Percentiles rank a stretch among this genome's conserved stretches.
These are phyloP conservation scores for Aspergillus sp. DNA, from an alignment of 2,329 filamentous ascomycete species.

Conservation along the genomic window DNA sequence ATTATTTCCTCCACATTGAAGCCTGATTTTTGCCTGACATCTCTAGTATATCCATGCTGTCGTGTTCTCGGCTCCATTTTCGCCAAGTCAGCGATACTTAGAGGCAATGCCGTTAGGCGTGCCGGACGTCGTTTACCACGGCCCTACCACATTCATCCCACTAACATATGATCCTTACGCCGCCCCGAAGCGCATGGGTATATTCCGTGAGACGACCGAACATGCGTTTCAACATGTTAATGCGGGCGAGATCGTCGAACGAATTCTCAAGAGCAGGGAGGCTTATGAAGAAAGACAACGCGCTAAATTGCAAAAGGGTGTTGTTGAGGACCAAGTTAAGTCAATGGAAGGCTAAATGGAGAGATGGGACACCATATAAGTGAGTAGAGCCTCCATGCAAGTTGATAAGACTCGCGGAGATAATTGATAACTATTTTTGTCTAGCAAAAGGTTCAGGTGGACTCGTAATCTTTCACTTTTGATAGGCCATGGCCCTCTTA, in stretches of 20 bases:
- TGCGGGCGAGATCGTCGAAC: constrained; percentile 83
- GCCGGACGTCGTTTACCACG: constrained; percentile 86
- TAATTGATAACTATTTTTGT: background rate
- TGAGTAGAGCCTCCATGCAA: background rate
- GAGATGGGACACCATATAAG: background rate
- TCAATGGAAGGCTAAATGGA: constrained; percentile 53
- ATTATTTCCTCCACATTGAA: background rate
- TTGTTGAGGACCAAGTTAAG: constrained; percentile 67
- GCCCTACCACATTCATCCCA: constrained; percentile 87
- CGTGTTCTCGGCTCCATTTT: constrained; percentile 86
- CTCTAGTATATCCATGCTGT: constrained; percentile 79
- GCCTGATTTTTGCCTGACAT: constrained; percentile 1
- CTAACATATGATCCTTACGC: constrained; percentile 76
- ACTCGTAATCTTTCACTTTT: background rate
- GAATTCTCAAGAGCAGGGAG: constrained; percentile 82
- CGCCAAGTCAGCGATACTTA: constrained; percentile 77
- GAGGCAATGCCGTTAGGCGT: constrained; percentile 69
- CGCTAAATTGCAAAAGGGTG: constrained; percentile 83
- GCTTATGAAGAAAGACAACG: constrained; percentile 90
- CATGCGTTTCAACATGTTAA: constrained; percentile 88
- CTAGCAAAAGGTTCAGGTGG: background rate
- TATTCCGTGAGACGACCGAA: constrained; percentile 74
- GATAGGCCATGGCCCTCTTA: too few species aligned
- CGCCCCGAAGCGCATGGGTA: constrained; percentile 75
- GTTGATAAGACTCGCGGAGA: background rate